Base-by-base conservation (phyloP, 2,329 filamentous ascomycete species). In the Fusarium sp. region DNA sequence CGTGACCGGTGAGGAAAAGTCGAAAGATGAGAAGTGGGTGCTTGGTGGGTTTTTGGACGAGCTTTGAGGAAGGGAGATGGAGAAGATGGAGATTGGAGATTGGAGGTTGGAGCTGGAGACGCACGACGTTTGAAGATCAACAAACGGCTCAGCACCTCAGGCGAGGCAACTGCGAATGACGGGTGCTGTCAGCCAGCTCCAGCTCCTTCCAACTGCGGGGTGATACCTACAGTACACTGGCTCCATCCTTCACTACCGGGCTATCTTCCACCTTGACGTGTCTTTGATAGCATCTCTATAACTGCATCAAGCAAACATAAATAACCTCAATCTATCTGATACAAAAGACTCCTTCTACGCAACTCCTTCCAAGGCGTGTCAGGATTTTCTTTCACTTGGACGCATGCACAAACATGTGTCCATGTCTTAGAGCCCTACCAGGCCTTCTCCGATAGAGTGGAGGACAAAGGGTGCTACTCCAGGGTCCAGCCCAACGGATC, bases 401-500 rank as follows among this genome's bases (percentile, higher is more conserved):
- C 45, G 52, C 54, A 58, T 57, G 37, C 25, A 32, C 25, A 52
- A 33, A 56, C 30, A 37, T 52, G 38, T 40, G 45, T 56, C 35
- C 20, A 58, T 65, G 54, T 60, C 54, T 60, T 40, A 10, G 14
- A 30, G 30, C 27, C 66, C 60, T 62, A 47, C 66, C 65, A 32
- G 54, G 40, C 33, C 63, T 63, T 62, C 52, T 30, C 50, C 50
- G 59, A 69, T 69, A 63, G 54, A 65, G 64, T 68, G 57, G 61
- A 70, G 58, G 65, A 25, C 40, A 57, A 61, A 56, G 64, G 59
- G 50, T 68, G 61, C 32, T 57, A 20, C 47, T 56, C 66, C 60
- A 69, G 65, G 66, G 69, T 69, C 71, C 66, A 71, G 61, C 65
- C 56, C 63, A 69, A 61, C 65, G 69, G 71, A 67, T 73, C 63